Base-by-base conservation (phyloP, 495 filamentous ascomycete genomes). In the Penicillium mononematosum region DNA sequence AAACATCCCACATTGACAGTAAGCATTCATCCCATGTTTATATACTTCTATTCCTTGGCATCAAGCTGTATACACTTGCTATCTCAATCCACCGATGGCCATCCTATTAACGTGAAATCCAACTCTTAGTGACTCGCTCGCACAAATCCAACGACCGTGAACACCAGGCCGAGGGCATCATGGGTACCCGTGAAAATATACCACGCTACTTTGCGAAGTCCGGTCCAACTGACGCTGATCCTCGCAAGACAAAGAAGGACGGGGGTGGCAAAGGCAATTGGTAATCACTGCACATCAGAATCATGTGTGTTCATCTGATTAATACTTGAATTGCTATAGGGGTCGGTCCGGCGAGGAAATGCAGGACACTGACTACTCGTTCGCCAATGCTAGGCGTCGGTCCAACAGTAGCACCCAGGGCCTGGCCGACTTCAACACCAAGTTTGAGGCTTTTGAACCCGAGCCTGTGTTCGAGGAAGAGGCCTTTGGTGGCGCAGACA, bases 211-310 rank as follows among this genome's bases (percentile, higher is more conserved):
- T 98, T 69, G 91, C 82, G 67, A 97, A 96, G 81, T 74, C 83
- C 32, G 94, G 93, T 61, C 88, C 87, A 65, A 77, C 85, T 63
- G 92, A 91, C 66, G 75, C 78, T 61, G 88, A 95, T 66, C 94
- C 93, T 41, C 89, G 89, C 74, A 94, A 94, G 82, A 89, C 87
- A 61, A 97, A 97, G 86, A 98, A 98, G 80, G 89, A 96, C 59
- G 93, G 93, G 50, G 88, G 84, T 49, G 93, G 93, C 42, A 94
- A 91, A 72, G 90, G 87, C 70, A 96, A 96, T 73, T 98, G 93
- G 93, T 96, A 83, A 72, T 85, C 8, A 29, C n/a, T 36, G 9
- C 19, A 19, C 16, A 9, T 16, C 34, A 10, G 22, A 17, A 38
- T 5, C 9, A 22, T 7, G 59, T 29, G 32, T 1, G 16, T 14